These are phyloP conservation scores for Rachicladosporium sp. DNA, from an alignment of 2,329 filamentous ascomycete species.

Conservation along the genomic window DNA sequence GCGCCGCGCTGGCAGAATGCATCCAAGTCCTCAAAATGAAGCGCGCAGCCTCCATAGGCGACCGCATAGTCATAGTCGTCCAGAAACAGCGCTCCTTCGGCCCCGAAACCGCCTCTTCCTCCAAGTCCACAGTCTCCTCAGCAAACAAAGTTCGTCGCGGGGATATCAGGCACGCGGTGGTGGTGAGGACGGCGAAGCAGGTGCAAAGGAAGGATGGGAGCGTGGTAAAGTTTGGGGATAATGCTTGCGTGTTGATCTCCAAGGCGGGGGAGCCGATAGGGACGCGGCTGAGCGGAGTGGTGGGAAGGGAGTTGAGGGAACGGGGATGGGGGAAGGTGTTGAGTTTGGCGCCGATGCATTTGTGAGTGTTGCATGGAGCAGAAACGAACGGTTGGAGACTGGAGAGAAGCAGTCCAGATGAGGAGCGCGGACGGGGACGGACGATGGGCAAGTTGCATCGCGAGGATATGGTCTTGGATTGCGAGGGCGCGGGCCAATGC, in stretches of 20 bases:
- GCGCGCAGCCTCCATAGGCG: slow-evolving; percentile 63
- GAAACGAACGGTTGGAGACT: no score
- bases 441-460: no score
- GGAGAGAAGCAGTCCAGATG: no score
- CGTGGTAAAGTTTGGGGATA: slow-evolving; percentile 89
- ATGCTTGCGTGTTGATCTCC: slow-evolving; percentile 93
- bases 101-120: slow-evolving; percentile 57
- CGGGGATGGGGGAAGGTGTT: slow-evolving; percentile 98
- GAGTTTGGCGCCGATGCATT: slow-evolving; percentile 77
- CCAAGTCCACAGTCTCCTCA: slow-evolving; percentile 57
- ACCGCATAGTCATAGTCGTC: slow-evolving; percentile 93
- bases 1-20: slow-evolving; percentile 93
- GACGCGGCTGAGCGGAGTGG: slow-evolving; percentile 77
- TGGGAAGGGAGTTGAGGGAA: slow-evolving; percentile 76
- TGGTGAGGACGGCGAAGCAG: slow-evolving; percentile 84
- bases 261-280: slow-evolving; percentile 94
- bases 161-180: slow-evolving; percentile 89
- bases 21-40: slow-evolving; percentile 87
- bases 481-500: no score
- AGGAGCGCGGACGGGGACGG: no score
- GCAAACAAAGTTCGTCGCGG: slow-evolving; percentile 92
- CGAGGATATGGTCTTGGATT: no score
- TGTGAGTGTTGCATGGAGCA: slow-evolving; percentile 28
- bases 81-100: slow-evolving; percentile 82
- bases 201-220: slow-evolving; percentile 78